phyloP scores from a whole-genome alignment of 345 rosid genomes.

The Xanthoceras sorbifolium region DNA sequence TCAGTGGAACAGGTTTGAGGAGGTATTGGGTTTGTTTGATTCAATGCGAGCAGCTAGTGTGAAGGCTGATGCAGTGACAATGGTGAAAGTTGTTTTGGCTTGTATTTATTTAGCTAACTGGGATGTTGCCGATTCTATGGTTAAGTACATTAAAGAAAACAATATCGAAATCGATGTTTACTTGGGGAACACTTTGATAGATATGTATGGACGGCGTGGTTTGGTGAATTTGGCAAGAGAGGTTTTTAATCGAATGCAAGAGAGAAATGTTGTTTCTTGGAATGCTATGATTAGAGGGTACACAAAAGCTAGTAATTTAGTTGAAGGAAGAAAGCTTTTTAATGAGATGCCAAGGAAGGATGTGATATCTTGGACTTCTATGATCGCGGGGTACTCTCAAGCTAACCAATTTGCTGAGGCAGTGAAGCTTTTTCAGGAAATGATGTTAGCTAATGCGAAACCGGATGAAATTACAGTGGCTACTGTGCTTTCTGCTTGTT shows the following conservation, averaged over 20 bases:
- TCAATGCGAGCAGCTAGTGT: constrained; percentile 46
- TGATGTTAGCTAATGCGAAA: constrained; percentile 50
- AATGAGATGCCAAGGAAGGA: constrained; percentile 57
- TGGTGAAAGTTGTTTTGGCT: constrained; percentile 60
- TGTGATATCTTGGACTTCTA: constrained; percentile 69
- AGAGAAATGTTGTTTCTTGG: constrained; percentile 54
- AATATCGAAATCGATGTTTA: constrained; percentile 54
- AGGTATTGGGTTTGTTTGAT: constrained; percentile 47
- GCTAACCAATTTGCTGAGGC: constrained; percentile 43
- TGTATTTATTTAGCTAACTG: constrained; percentile 31
- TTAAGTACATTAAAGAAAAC: constrained; percentile 44
- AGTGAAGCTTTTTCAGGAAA: constrained; percentile 53
- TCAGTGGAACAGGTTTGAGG: constrained; percentile 39
- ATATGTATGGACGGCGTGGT: constrained; percentile 60
- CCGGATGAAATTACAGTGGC: constrained; percentile 66
- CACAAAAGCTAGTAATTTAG: constrained; percentile 38
- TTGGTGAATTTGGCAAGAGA: constrained; percentile 40
- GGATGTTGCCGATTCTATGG: constrained; percentile 35
- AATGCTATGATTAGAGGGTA: constrained; percentile 54
- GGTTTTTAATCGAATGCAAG: constrained; percentile 46
- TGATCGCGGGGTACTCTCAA: constrained; percentile 63
- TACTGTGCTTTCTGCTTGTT: constrained; percentile 61
- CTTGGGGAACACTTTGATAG: constrained; percentile 62
- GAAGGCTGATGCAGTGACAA: constrained; percentile 60
- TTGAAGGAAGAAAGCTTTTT: constrained; percentile 49